A percentile compares a stretch with the other conserved stretches of the same genome.
These are phyloP conservation scores for Aspergillus wentii DNA, from an alignment of 495 filamentous ascomycete species.

Conservation along the genomic window DNA sequence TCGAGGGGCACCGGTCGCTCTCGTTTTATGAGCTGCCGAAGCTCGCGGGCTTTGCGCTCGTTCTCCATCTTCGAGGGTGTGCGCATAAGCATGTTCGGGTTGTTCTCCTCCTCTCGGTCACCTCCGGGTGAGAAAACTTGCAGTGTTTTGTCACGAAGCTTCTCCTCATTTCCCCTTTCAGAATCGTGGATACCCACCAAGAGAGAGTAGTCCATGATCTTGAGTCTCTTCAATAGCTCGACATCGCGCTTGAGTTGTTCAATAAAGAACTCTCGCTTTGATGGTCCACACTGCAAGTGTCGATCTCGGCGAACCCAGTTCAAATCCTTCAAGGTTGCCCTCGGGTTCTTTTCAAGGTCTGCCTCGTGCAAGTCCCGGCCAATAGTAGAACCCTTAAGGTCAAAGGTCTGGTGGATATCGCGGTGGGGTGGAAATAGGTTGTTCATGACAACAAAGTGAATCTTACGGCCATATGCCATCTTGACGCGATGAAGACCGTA, in stretches of 20 bases:
- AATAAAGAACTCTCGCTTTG: slow-evolving; percentile 81
- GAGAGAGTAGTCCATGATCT: slow-evolving; percentile 99
- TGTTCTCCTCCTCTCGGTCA: slow-evolving; percentile 49
- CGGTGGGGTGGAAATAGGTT: slow-evolving; percentile 97
- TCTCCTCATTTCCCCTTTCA: slow-evolving; percentile 86
- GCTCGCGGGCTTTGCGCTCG: slow-evolving; percentile 83
- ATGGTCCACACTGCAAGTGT: slow-evolving; percentile 79
- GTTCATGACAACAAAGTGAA: slow-evolving; percentile 99
- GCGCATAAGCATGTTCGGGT: slow-evolving; percentile 66
- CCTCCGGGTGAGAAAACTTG: slow-evolving; percentile 94
- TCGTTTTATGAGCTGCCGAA: slow-evolving; percentile 86
- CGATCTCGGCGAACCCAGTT: slow-evolving; percentile 91
- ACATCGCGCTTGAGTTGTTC: slow-evolving; percentile 88
- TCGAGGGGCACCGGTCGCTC: slow-evolving; percentile 91
- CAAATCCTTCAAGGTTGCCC: slow-evolving; percentile 92
- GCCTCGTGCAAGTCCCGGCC: slow-evolving; percentile 89
- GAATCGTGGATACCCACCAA: slow-evolving; percentile 92
- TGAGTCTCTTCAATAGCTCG: slow-evolving; percentile 71
- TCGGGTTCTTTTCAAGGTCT: slow-evolving; percentile 78
- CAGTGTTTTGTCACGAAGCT: slow-evolving; percentile 89
- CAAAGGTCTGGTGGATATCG: slow-evolving; percentile 96
- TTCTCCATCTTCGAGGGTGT: slow-evolving; percentile 95
- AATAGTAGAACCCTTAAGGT: slow-evolving; percentile 95
- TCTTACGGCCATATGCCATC: slow-evolving; percentile 96
- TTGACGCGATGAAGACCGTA: slow-evolving; percentile 98